Percentiles rank a stretch among this genome's conserved stretches.
Conservation (phyloP, 176 grass and related monocot species). For the Phyllostachys edulis region DNA sequence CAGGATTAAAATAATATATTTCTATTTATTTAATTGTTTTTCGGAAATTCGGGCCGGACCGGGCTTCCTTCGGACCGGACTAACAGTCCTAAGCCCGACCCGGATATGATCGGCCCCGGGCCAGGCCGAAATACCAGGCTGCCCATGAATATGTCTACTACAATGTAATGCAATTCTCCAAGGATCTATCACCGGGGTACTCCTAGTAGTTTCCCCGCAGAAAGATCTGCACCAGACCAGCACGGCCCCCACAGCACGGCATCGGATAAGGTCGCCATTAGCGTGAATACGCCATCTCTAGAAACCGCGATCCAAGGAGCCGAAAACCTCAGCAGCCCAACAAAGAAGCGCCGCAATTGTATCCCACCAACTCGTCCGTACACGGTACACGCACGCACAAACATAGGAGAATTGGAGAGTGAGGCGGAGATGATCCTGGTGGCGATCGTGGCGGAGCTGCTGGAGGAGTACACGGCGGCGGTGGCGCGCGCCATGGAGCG, state of each 20-base stretch:
- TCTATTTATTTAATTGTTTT: too few species aligned
- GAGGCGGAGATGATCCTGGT: constrained; percentile 49
- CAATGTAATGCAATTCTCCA: too few species aligned
- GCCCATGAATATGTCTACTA: too few species aligned
- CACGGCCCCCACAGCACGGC: background rate
- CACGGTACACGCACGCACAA: background rate
- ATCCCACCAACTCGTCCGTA: background rate
- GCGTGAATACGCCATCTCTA: background rate
- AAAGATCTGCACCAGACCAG: background rate
- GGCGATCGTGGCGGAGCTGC: constrained; percentile 47
- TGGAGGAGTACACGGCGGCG: constrained; percentile 56
- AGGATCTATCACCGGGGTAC: too few species aligned
- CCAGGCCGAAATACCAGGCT: too few species aligned
- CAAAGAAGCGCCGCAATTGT: background rate
- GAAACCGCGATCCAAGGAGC: background rate
- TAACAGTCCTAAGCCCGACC: too few species aligned
- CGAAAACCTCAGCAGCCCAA: background rate
- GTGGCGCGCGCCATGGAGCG: constrained; percentile 60
- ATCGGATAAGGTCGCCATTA: constrained; percentile 14
- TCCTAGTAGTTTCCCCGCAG: too few species aligned
- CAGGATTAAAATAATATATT: too few species aligned
- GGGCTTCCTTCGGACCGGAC: too few species aligned
- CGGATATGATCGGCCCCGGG: too few species aligned
- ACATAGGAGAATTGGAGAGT: too few species aligned
- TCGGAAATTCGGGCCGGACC: too few species aligned